phyloP scores from a whole-genome alignment of 1,284 basidiomycete species.

The Rhodotorula sp. region DNA sequence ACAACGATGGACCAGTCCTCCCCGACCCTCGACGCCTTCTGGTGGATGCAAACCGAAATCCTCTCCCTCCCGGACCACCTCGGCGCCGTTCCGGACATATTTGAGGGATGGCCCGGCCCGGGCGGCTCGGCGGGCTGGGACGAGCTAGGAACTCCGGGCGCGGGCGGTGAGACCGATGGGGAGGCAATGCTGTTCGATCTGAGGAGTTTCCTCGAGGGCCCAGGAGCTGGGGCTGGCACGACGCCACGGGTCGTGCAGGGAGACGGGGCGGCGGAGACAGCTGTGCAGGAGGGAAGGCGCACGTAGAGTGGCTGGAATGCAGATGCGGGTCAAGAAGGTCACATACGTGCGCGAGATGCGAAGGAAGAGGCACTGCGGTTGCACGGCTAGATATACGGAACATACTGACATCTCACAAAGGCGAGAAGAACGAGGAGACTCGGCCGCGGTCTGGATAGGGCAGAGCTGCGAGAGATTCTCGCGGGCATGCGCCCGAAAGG shows the following conservation, averaged over 20 bases:
- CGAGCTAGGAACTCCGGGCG: neutral
- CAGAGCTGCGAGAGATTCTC: too few species aligned
- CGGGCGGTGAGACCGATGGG: neutral
- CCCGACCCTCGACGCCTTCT: neutral
- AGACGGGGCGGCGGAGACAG: neutral
- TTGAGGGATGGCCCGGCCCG: neutral
- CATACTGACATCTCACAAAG: too few species aligned
- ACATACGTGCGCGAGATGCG: too few species aligned
- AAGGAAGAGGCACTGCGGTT: too few species aligned
- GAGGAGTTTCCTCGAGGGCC: slow-evolving; percentile 1
- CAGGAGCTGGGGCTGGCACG: too few species aligned
- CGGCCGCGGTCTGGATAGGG: too few species aligned
- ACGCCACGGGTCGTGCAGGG: too few species aligned
- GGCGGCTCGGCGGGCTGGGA: neutral
- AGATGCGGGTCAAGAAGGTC: too few species aligned
- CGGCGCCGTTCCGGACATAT: slow-evolving; percentile 6
- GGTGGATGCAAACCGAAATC: slow-evolving; percentile 18
- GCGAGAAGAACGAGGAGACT: too few species aligned
- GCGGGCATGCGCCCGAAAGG: too few species aligned
- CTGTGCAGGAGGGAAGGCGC: neutral
- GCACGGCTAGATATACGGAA: too few species aligned
- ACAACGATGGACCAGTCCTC: neutral
- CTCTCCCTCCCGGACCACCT: slow-evolving; percentile 11
- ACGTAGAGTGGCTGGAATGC: too few species aligned
- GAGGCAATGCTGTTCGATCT: slow-evolving; percentile 4